Percentiles rank a stretch among this genome's conserved stretches.
Evolutionary conservation across 139 green algal genomes (phyloP).

Genomic region (Eudorina sp.): DNA sequence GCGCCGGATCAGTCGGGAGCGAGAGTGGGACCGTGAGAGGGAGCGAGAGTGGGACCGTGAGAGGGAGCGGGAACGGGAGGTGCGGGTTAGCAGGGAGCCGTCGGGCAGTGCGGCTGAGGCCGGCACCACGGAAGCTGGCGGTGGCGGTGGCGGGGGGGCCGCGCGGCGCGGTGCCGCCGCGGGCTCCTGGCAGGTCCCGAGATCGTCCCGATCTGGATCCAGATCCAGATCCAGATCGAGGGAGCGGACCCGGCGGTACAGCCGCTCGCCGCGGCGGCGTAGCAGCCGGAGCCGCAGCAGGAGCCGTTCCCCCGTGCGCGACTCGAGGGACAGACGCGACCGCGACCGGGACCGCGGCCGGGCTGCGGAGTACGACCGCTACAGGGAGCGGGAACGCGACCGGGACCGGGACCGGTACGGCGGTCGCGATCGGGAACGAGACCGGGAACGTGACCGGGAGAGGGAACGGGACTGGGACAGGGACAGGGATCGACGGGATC

Average conservation of each 20-base stretch:
- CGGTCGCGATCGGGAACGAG: background rate
- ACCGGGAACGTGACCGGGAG: background rate
- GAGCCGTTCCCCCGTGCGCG: background rate
- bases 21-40: background rate
- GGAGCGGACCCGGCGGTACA: conserved; percentile 22
- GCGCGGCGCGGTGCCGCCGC: background rate
- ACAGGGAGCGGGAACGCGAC: background rate
- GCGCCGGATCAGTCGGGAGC: no score
- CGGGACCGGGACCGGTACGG: background rate
- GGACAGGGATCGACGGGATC: conserved; percentile 15
- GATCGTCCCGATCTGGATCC: background rate
- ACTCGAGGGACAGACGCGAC: background rate
- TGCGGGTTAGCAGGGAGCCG: background rate
- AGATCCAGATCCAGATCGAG: conserved; percentile 26
- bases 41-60: background rate
- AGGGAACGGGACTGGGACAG: background rate
- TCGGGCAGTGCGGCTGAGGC: background rate
- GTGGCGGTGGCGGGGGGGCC: background rate
- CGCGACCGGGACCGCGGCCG: background rate
- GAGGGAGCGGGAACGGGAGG: background rate
- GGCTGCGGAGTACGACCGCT: background rate
- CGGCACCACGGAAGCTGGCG: background rate
- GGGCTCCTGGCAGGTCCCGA: background rate
- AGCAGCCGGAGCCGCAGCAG: conserved; percentile 34
- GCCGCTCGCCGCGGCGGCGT: background rate